Base-by-base conservation (phyloP, 192 early-diverging fungal genomes). In the Coemansia nantahalensis region DNA sequence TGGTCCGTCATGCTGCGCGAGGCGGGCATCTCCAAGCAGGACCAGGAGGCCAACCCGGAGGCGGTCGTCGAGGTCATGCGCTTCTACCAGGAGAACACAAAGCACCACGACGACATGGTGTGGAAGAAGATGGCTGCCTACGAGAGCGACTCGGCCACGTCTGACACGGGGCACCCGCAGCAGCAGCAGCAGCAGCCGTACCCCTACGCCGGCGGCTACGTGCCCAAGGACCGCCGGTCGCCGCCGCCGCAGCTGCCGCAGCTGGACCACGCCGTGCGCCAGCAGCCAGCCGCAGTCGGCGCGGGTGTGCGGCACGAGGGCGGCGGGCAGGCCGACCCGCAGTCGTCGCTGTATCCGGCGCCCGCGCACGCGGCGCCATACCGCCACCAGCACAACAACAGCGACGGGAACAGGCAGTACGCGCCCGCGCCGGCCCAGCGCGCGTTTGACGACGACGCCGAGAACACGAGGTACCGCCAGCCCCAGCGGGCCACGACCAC, bases 41-140 rank as follows among this genome's bases (percentile, higher is more conserved):
- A 98, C 48, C 93, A 96, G 79, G 84, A 89, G 48, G 87, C 88
- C 24, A 84, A 98, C 62, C 94, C 93, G 34, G 92, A 96, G 76
- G 88, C 88, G 15, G 85, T 92, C 15, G 75, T 90, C 30, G 88
- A 92, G 57, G 83, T 89, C 41, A 87, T 92, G 70, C 82, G 83
- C 54, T 92, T 92, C 59, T 92, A 90, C 77, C 83, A 83, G 55
- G 89, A 91, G 37, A 68, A 65, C 68, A 72, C 64, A 46, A 73
- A 53, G 61, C 73, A 63, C 51, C 70, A 62, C 31, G 59, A 69
- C 48, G 68, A 70, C 48, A 62, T 62, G 54, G 75, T 77, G 32
- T 70, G 68, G 66, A 56, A 57, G 53, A 70, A 70, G 63, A 77
- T 69, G 75, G 67, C 66, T 0, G 50, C 60, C n/a, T 33, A 52